These are phyloP conservation scores for Lecanicillium sp. DNA, from an alignment of 2,329 filamentous ascomycete species.

Conservation along the genomic window DNA sequence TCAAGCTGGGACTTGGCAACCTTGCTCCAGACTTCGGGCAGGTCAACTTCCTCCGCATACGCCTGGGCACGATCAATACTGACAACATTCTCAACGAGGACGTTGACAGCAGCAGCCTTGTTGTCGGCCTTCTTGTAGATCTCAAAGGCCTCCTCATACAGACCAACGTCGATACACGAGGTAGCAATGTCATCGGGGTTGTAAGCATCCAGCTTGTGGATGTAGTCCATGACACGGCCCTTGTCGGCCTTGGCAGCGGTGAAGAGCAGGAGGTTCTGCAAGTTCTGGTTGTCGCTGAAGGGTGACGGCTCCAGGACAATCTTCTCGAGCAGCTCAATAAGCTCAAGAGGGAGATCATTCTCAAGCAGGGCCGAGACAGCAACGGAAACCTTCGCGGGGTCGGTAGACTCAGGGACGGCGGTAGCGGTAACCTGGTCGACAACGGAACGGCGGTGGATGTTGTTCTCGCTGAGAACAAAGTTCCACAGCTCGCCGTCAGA, in stretches of 20 bases:
- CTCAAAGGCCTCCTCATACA: conserved; percentile 95
- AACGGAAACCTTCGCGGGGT: conserved; percentile 90
- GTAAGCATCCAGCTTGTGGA: conserved; percentile 83
- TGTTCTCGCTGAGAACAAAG: conserved; percentile 93
- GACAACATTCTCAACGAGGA: conserved; percentile 92
- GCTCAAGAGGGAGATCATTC: conserved; percentile 82
- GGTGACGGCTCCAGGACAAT: conserved; percentile 98
- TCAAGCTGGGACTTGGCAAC: conserved; percentile 97
- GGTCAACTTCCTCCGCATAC: conserved; percentile 89
- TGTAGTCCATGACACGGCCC: conserved; percentile 89
- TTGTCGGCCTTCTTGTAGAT: conserved; percentile 98
- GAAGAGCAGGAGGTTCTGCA: conserved; percentile 94
- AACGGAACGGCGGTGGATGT: conserved; percentile 85
- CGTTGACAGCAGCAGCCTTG: conserved; percentile 77
- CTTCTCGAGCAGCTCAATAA: conserved; percentile 97
- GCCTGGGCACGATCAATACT: conserved; percentile 96
- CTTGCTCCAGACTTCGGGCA: conserved; percentile 95
- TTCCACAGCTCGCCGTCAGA: conserved; percentile 86
- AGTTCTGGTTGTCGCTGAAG: conserved; percentile 93
- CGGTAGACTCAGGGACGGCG: conserved; percentile 84
- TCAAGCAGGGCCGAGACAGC: conserved; percentile 90
- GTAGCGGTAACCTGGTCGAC: conserved; percentile 95
- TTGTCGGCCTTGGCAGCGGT: conserved; percentile 97
- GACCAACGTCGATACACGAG: conserved; percentile 88
- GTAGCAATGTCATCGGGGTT: conserved; percentile 87